These are phyloP conservation scores for Fusarium subtropicale DNA, from an alignment of 2,329 filamentous ascomycete genomes.

Conservation along the genomic window DNA sequence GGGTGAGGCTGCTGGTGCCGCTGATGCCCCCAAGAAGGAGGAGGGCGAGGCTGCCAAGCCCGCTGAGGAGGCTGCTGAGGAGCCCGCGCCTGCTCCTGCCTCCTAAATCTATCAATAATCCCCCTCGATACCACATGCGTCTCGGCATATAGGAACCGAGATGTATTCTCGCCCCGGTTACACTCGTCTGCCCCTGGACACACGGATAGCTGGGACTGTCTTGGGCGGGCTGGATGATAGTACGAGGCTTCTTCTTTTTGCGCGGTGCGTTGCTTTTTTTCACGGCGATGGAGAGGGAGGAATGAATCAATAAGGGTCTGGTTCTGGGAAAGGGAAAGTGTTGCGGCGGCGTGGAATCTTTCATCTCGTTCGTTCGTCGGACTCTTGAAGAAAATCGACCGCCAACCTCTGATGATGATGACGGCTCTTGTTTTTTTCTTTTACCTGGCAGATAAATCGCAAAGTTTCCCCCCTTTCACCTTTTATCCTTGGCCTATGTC, in stretches of 20 bases:
- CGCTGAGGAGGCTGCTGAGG: conserved; percentile 53
- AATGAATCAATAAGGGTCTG: conserved; percentile 51
- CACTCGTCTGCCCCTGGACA: conserved; percentile 47
- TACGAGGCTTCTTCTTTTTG: conserved; percentile 49
- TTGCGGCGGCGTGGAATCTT: conserved; percentile 54
- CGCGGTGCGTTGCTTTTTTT: conserved; percentile 53
- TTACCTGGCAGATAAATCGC: conserved; percentile 49
- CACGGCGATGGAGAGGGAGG: conserved; percentile 52
- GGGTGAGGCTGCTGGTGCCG: conserved; percentile 72
- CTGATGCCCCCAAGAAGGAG: conserved; percentile 71
- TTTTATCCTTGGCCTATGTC: conserved; percentile 30
- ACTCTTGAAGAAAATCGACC: conserved; percentile 39
- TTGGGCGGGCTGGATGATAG: conserved; percentile 53
- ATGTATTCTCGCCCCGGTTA: conserved; percentile 49
- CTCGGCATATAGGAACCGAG: conserved; percentile 54
- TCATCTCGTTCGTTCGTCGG: conserved; percentile 47
- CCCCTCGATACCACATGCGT: conserved; percentile 54
- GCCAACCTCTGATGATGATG: conserved; percentile 40
- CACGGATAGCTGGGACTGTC: conserved; percentile 50
- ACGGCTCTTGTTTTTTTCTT: conserved; percentile 42
- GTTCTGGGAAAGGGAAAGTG: conserved; percentile 54
- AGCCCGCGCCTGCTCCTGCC: conserved; percentile 60
- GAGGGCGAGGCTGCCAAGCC: conserved; percentile 60
- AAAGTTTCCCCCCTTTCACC: conserved; percentile 39
- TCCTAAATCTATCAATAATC: conserved; percentile 61